These are phyloP conservation scores for Coemansia sp. DNA, from an alignment of 192 early-diverging fungal species.

Conservation along the genomic window DNA sequence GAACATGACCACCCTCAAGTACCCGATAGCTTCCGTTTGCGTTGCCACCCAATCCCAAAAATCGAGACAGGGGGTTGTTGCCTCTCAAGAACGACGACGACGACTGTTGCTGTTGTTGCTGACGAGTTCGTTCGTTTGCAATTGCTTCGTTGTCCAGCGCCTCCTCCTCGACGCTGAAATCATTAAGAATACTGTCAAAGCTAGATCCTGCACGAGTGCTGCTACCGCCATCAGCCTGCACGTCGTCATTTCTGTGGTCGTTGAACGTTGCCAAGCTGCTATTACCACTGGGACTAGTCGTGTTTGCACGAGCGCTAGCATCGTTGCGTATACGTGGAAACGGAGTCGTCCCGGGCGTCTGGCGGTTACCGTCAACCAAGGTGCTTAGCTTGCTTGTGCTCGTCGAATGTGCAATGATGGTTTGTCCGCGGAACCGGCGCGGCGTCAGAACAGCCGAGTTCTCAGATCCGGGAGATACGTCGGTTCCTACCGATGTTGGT, in stretches of 20 bases:
- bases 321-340: not conserved
- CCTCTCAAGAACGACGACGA: not conserved
- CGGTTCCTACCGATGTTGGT: conserved; percentile 1
- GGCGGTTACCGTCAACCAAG: not conserved
- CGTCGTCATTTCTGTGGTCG: conserved; percentile 1
- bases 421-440: conserved; percentile 7
- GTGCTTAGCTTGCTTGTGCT: conserved; percentile 12
- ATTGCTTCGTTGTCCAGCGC: conserved; percentile 4
- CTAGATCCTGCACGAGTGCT: conserved; percentile 9
- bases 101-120: not conserved
- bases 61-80: not conserved
- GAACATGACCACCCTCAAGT: not conserved
- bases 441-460: conserved; percentile 7
- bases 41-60: not conserved
- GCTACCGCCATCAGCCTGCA: not conserved
- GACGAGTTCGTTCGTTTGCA: conserved; percentile 5
- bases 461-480: not conserved
- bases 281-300: not conserved
- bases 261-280: not conserved
- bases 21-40: conserved; percentile 2
- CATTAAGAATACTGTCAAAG: conserved; percentile 20
- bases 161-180: conserved; percentile 6
- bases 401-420: not conserved
- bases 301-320: not conserved
- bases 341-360: not conserved